Base-by-base conservation (phyloP, 2,329 filamentous ascomycete genomes). In the Meredithiella fracta region DNA sequence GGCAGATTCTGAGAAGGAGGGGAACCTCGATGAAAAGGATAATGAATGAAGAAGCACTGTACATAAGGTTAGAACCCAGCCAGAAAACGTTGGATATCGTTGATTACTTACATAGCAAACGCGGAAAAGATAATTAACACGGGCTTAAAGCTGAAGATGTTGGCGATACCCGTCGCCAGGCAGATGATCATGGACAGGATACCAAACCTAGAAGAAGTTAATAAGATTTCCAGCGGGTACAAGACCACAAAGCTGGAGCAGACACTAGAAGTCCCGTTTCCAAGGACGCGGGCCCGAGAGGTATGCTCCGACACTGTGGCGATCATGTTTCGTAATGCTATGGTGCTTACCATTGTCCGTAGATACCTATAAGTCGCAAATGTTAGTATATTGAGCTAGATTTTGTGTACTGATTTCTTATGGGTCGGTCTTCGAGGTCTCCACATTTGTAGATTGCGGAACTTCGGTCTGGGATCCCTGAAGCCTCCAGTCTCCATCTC, bases 1-100 rank as follows among this genome's bases (percentile, higher is more conserved):
- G 92, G 74, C 92, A 98, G 73, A 98, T 96, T 70, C 92, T 86
- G 60, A 98, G 83, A 58, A 98, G 85, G 59, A 97, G 83, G 26
- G 92, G 92, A 17, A 98, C 83, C 69, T 98, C 86, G 66, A 91
- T 77, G 70, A 92, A 92, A 65, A 92, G 73, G 65, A 92, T 84
- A 63, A 90, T 64, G 63, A 89, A 80, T 14, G 81, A 77, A 52
- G 77, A 88, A 59, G 77, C 73, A 47, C 86, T 91, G 62, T n/a
- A 15, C 11, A 20, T 20, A 9, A 29, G 26, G 37, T 55, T 34
- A 50, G 15, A n/a, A n/a, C 37, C 17, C 15, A 55, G 8, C 15
- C 15, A n/a, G 22, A 25, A 11, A 26, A 11, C 22, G 15, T 20
- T 4, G 37, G 6, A 50, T 26, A 23, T 40, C 31, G 54, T 31